phyloP scores from a whole-genome alignment of 257 asterid species.

The Salvia hispanica region DNA sequence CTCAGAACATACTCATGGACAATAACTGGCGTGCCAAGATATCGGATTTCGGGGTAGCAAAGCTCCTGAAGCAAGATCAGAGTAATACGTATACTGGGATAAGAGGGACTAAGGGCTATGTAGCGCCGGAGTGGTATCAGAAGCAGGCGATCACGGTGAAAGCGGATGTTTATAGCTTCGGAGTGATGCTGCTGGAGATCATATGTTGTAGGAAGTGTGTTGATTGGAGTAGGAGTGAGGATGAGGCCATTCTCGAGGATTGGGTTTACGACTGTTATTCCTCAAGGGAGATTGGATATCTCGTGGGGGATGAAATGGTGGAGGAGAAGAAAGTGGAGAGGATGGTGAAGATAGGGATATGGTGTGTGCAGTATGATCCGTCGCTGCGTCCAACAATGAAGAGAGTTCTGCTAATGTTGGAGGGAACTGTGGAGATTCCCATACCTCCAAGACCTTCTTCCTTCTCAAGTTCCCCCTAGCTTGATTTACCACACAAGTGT shows the following conservation, averaged over 20 bases:
- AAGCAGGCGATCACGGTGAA: constrained; percentile 52
- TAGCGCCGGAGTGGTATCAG: constrained; percentile 59
- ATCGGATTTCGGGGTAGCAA: constrained; percentile 61
- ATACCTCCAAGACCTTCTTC: constrained; percentile 60
- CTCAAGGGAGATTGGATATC: too few species aligned
- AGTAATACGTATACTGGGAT: constrained; percentile 45
- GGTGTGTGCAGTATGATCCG: constrained; percentile 64
- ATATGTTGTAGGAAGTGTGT: constrained; percentile 41
- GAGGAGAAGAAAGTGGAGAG: too few species aligned
- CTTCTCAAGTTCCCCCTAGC: constrained; percentile 34
- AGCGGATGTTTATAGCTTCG: constrained; percentile 62
- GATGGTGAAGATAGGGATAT: too few species aligned
- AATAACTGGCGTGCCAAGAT: constrained; percentile 43
- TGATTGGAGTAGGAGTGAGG: constrained; percentile 38
- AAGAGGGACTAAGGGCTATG: constrained; percentile 59
- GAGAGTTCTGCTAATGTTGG: constrained; percentile 60
- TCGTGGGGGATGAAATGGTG: too few species aligned
- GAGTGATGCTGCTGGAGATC: constrained; percentile 54
- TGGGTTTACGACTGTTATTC: too few species aligned
- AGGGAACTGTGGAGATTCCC: constrained; percentile 59
- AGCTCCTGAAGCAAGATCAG: constrained; percentile 54
- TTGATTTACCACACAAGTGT: neutral
- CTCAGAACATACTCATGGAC: constrained; percentile 64
- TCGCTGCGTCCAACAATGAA: constrained; percentile 62
- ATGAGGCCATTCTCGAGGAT: constrained; percentile 51